These are phyloP conservation scores for Sugiyamaella valdiviana DNA, from an alignment of 805 yeast species.

Conservation along the genomic window DNA sequence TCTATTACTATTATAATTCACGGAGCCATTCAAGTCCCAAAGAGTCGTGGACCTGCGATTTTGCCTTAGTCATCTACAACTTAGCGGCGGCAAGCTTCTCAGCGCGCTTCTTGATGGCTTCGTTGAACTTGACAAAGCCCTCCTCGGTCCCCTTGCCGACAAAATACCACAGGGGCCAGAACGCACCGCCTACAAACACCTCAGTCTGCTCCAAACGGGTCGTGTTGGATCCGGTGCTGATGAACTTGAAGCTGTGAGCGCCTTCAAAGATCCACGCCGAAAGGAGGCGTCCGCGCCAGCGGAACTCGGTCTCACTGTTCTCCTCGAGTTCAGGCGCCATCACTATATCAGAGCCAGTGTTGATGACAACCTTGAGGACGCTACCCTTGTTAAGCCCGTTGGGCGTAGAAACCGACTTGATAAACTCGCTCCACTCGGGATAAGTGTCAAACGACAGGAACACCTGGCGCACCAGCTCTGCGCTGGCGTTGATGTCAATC, in stretches of 20 bases:
- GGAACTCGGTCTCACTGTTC: slow-evolving; percentile 1
- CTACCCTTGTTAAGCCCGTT: neutral
- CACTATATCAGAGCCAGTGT: slow-evolving; percentile 1
- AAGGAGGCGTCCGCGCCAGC: slow-evolving; percentile 1
- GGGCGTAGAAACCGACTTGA: neutral
- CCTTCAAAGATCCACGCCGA: slow-evolving; percentile 5
- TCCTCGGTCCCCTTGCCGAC: slow-evolving; percentile 1
- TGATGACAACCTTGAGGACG: neutral
- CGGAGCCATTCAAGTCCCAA: too few relatives aligned
- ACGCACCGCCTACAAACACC: neutral
- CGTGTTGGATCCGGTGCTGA: neutral
- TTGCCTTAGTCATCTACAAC: too few relatives aligned
- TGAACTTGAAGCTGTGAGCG: slow-evolving; percentile 4
- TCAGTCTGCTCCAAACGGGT: slow-evolving; percentile 2
- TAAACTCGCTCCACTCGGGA: slow-evolving; percentile 6
- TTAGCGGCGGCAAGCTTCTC: neutral
- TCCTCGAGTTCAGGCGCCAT: slow-evolving; percentile 1
- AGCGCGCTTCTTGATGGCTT: slow-evolving; percentile 2
- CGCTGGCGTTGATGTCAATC: slow-evolving; percentile 7
- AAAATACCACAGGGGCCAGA: neutral
- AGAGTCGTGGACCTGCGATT: too few relatives aligned
- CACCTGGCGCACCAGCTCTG: slow-evolving; percentile 5
- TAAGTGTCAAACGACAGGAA: slow-evolving; percentile 5
- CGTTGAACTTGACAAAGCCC: slow-evolving; percentile 3
- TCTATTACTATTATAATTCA: too few relatives aligned